These are phyloP conservation scores for Candida manassasensis DNA, from an alignment of 805 yeast species.

Conservation along the genomic window DNA sequence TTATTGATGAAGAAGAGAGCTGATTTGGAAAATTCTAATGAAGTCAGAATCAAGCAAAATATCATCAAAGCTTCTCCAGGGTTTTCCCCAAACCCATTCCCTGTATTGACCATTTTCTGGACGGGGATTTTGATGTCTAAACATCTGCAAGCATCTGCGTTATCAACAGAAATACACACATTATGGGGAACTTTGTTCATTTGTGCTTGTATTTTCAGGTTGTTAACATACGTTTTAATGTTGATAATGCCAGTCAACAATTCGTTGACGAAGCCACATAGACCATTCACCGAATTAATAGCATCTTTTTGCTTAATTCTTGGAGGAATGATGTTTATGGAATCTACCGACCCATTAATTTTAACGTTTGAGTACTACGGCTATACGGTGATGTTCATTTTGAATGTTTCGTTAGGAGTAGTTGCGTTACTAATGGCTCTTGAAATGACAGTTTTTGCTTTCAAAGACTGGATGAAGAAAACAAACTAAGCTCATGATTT, in stretches of 20 bases:
- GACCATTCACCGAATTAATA: conserved; percentile 84
- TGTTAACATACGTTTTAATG: conserved; percentile 55
- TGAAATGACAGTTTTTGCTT: conserved; percentile 67
- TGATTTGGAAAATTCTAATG: conserved; percentile 8
- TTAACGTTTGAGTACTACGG: conserved; percentile 66
- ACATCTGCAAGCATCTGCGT: conserved; percentile 78
- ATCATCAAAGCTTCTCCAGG: conserved; percentile 54
- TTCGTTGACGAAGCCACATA: conserved; percentile 27
- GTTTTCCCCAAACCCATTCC: conserved; percentile 90
- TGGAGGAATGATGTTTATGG: conserved; percentile 92
- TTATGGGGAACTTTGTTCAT: conserved; percentile 91
- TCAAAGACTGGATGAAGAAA: conserved; percentile 43
- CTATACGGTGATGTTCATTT: conserved; percentile 86
- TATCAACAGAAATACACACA: conserved; percentile 74
- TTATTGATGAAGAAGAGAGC: conserved; percentile 3
- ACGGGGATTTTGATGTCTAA: conserved; percentile 94
- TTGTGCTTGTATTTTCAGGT: conserved; percentile 76
- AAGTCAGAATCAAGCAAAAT: conserved; percentile 3
- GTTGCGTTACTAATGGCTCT: conserved; percentile 81
- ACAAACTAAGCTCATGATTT: conserved; percentile 2
- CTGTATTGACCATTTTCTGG: conserved; percentile 90
- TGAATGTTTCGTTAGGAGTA: conserved; percentile 79
- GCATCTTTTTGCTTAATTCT: conserved; percentile 73
- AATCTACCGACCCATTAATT: conserved; percentile 81
- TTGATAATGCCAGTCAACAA: conserved; percentile 38